phyloP scores from a whole-genome alignment of 2,329 filamentous ascomycete species.

The Trichoderma guizhouense region DNA sequence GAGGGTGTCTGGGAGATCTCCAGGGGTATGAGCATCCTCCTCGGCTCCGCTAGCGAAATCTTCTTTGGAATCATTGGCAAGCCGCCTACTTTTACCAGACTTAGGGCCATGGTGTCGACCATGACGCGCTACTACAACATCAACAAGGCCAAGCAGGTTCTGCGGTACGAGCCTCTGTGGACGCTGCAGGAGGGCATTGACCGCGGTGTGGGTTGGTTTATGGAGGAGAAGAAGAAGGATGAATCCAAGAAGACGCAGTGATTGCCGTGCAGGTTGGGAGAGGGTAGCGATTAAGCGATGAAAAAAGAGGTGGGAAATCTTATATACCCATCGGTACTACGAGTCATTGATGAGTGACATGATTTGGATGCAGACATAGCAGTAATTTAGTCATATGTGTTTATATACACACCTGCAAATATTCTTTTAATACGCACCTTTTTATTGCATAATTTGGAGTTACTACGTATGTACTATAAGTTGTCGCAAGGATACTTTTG shows the following conservation, averaged over 20 bases:
- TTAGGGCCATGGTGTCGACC: conserved; percentile 62
- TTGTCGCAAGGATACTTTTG: no score
- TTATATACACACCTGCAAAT: background rate
- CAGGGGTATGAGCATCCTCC: conserved; percentile 47
- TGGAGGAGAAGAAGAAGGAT: conserved; percentile 47
- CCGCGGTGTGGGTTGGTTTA: conserved; percentile 52
- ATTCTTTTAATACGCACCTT: background rate
- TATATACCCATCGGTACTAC: background rate
- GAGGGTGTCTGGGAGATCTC: conserved; percentile 55
- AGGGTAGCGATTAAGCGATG: background rate
- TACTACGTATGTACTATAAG: no score
- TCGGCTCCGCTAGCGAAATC: conserved; percentile 54
- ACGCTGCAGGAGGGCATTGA: conserved; percentile 61
- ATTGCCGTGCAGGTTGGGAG: background rate
- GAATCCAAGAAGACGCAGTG: conserved; percentile 27
- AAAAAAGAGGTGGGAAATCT: background rate
- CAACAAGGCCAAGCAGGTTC: conserved; percentile 65
- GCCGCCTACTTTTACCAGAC: conserved; percentile 55
- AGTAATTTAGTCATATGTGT: conserved; percentile 6
- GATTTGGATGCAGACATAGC: background rate
- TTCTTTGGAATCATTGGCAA: conserved; percentile 48
- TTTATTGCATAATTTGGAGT: no score
- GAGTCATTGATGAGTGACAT: background rate
- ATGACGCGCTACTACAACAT: conserved; percentile 79
- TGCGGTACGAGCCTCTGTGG: conserved; percentile 68